These are phyloP conservation scores for Trichophaea hybrida DNA, from an alignment of 2,329 filamentous ascomycete genomes.

Conservation along the genomic window DNA sequence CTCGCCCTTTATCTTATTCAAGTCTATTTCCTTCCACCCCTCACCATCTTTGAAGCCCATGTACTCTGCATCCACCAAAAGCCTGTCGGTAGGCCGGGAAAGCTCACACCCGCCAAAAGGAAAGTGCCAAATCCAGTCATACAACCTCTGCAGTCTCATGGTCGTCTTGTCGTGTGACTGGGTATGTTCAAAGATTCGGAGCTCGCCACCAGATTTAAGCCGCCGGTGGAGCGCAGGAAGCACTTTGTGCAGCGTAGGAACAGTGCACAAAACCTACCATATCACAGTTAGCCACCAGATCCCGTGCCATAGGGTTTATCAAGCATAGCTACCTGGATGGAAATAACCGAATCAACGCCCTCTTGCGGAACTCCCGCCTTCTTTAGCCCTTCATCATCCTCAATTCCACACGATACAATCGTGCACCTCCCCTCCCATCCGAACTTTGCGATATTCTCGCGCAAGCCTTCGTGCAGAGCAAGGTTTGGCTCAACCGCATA, in stretches of 20 bases:
- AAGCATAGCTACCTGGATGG: constrained; percentile 4
- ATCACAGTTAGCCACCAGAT: neutral
- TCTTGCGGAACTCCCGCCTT: constrained; percentile 8
- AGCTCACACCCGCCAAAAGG: constrained; percentile 8
- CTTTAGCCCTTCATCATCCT: constrained; percentile 5
- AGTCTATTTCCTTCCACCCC: constrained; percentile 5
- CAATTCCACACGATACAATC: constrained; percentile 10
- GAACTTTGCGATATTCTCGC: constrained; percentile 2
- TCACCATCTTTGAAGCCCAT: constrained; percentile 6
- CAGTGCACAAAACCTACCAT: neutral
- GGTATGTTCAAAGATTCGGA: constrained; percentile 10
- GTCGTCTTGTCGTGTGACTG: constrained; percentile 2
- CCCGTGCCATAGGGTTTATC: neutral
- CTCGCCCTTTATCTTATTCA: constrained; percentile 9
- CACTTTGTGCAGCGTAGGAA: neutral
- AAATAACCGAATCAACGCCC: constrained; percentile 7
- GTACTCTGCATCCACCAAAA: constrained; percentile 2
- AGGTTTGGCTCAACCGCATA: neutral
- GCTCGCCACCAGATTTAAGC: constrained; percentile 8
- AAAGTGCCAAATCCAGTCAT: constrained; percentile 10
- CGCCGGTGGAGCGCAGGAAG: neutral
- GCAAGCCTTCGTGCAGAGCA: neutral
- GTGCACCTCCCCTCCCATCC: constrained; percentile 7
- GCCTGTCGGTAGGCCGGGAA: constrained; percentile 5
- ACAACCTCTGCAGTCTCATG: constrained; percentile 6